Conservation (phyloP, 257 asterid genomes). For the Solanum chilense region DNA sequence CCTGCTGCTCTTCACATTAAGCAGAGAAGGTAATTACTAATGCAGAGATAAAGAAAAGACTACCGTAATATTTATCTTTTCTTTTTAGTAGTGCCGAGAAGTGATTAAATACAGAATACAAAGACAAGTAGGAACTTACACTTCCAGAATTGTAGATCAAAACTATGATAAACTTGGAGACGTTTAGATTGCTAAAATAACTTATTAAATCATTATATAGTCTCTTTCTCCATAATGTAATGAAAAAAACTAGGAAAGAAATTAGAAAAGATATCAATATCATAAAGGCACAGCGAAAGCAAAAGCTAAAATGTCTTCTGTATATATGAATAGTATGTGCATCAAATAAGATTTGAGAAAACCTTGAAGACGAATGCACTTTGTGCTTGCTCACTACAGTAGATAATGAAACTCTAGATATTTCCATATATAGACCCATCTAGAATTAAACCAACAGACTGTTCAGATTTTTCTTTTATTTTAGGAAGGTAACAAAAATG, state of each 20-base stretch:
- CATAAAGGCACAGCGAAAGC: not conserved
- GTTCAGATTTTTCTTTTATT: not conserved
- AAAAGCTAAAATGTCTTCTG: not conserved
- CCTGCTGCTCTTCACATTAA: not conserved
- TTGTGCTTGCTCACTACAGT: not conserved
- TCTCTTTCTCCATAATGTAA: not conserved
- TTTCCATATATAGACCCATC: not conserved
- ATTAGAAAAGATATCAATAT: not conserved
- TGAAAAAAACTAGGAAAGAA: not conserved
- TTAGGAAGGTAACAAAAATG: not conserved
- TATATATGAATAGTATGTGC: not conserved
- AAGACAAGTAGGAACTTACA: not conserved
- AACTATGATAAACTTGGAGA: not conserved
- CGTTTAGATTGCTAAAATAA: not conserved
- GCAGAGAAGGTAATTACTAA: not conserved
- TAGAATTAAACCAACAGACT: not conserved
- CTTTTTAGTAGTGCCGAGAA: not conserved
- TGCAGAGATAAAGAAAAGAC: not conserved
- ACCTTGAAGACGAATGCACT: not conserved
- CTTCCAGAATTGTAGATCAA: not conserved
- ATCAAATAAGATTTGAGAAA: not conserved
- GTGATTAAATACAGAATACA: not conserved
- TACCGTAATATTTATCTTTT: too few relatives aligned
- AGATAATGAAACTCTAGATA: not conserved
- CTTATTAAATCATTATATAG: not conserved